A percentile compares a stretch with the other conserved stretches of the same genome.
phyloP scores from a whole-genome alignment of 495 filamentous ascomycete genomes.

The Pyrenula massariospora region DNA sequence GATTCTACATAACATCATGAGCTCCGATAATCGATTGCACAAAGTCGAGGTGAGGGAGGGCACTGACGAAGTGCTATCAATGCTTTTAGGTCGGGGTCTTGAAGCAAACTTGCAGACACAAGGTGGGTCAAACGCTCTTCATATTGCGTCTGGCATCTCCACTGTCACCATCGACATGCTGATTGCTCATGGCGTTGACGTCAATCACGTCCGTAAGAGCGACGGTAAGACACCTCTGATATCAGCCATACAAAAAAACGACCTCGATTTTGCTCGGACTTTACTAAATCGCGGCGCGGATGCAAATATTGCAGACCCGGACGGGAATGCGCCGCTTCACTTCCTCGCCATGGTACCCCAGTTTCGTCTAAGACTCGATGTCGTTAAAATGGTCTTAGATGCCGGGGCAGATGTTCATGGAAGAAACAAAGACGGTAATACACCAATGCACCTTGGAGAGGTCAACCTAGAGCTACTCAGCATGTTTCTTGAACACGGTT shows the following conservation, averaged over 20 bases:
- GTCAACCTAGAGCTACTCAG: constrained; percentile 6
- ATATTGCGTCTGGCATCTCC: background rate
- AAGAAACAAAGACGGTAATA: constrained; percentile 70
- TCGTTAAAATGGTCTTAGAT: constrained; percentile 4
- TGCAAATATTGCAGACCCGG: constrained; percentile 3
- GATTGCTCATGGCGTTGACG: background rate
- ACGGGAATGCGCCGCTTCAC: constrained; percentile 12
- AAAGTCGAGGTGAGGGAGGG: background rate
- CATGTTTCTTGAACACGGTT: constrained; percentile 4
- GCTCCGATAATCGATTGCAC: background rate
- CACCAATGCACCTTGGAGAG: constrained; percentile 60
- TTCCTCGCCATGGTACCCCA: constrained; percentile 1
- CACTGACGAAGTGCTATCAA: background rate
- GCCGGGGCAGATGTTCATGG: constrained; percentile 53
- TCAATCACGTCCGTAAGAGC: background rate
- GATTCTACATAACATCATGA: background rate
- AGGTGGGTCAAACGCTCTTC: background rate
- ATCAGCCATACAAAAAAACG: background rate
- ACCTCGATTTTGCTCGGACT: background rate
- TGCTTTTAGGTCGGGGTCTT: background rate
- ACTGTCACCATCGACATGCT: background rate
- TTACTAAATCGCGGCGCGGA: background rate
- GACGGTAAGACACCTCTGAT: background rate
- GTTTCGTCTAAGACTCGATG: background rate
- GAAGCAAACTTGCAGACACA: background rate